phyloP scores from a whole-genome alignment of 2,329 filamentous ascomycete species.

The Fusarium phyllophilum region DNA sequence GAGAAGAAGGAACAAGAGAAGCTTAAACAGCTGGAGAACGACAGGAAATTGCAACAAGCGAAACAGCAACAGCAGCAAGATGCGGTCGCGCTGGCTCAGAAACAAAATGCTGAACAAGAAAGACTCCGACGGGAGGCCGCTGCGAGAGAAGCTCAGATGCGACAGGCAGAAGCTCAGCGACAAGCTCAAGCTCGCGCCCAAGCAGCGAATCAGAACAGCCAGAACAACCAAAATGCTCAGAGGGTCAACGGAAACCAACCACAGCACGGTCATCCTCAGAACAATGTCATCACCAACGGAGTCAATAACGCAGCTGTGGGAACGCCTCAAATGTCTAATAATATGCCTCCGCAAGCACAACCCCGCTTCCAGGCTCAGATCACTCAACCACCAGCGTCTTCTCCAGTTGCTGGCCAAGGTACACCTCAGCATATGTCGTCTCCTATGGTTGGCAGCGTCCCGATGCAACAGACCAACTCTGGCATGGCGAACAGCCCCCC shows the following conservation, averaged over 20 bases:
- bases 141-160: slow-evolving; percentile 50
- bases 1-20: slow-evolving; percentile 83
- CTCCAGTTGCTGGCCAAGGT: slow-evolving; percentile 72
- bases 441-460: slow-evolving; percentile 69
- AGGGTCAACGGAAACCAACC: slow-evolving; percentile 43
- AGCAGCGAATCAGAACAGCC: slow-evolving; percentile 43
- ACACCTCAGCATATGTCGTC: slow-evolving; percentile 74
- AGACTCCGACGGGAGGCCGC: slow-evolving; percentile 52
- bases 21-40: slow-evolving; percentile 70
- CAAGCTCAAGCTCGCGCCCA: slow-evolving; percentile 47
- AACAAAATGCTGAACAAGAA: slow-evolving; percentile 52
- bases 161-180: slow-evolving; percentile 51
- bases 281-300: slow-evolving; percentile 50
- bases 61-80: slow-evolving; percentile 56
- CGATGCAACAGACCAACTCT: slow-evolving; percentile 74
- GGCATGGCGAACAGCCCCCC: slow-evolving; percentile 75
- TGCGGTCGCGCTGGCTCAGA: slow-evolving; percentile 58
- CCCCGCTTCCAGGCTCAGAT: slow-evolving; percentile 65
- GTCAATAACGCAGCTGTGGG: slow-evolving; percentile 55
- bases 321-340: slow-evolving; percentile 52
- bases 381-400: slow-evolving; percentile 72
- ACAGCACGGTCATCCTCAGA: slow-evolving; percentile 51
- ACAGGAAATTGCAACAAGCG: slow-evolving; percentile 62
- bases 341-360: slow-evolving; percentile 53
- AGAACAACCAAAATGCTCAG: slow-evolving; percentile 43